These are phyloP conservation scores for Mimosa bimucronata DNA, from an alignment of 306 rosid genomes.

Conservation along the genomic window DNA sequence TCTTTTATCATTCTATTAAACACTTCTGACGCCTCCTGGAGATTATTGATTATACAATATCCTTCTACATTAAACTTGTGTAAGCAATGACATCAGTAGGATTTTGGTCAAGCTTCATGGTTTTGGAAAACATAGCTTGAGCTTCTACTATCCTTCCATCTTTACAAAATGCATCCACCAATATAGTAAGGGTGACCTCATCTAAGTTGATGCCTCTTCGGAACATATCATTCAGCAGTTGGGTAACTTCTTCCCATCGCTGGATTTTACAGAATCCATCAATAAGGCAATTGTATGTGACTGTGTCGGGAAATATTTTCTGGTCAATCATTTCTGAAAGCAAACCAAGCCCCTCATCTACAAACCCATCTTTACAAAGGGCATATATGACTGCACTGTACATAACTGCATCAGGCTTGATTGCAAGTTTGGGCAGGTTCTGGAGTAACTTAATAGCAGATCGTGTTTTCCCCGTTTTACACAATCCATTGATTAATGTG, in stretches of 20 bases:
- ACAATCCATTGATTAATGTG: neutral
- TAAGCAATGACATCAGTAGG: neutral
- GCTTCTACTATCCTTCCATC: neutral
- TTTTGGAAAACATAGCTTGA: neutral
- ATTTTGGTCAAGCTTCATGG: neutral
- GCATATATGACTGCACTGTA: too few species aligned
- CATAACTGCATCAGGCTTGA: too few species aligned
- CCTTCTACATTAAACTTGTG: neutral
- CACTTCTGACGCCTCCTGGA: neutral
- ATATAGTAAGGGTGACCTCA: neutral
- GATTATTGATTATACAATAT: neutral
- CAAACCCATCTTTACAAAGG: neutral
- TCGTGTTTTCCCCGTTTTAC: too few species aligned
- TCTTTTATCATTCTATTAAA: neutral
- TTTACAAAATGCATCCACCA: neutral
- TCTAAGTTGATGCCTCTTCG: neutral
- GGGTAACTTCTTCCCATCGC: neutral
- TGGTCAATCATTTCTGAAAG: conserved; percentile 1
- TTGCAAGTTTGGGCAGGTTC: too few species aligned
- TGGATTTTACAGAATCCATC: neutral
- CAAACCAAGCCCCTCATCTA: conserved; percentile 1
- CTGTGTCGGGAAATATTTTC: conserved; percentile 24
- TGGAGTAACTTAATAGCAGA: too few species aligned
- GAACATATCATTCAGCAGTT: neutral
- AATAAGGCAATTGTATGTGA: too few species aligned